phyloP scores from a whole-genome alignment of 2,329 filamentous ascomycete genomes.

The Ophiosphaerella herpotricha region DNA sequence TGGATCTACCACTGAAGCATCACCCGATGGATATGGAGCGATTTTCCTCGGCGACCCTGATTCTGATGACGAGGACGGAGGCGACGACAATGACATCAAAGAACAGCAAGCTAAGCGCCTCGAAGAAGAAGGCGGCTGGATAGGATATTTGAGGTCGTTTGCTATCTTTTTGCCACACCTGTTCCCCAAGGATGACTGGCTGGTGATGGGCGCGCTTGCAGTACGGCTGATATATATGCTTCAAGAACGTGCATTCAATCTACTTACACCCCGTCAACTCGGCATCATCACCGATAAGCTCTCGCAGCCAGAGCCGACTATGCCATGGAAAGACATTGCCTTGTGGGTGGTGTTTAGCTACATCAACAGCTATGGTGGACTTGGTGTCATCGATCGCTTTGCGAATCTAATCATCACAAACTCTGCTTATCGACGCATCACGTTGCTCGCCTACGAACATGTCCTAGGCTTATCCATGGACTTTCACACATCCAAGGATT shows the following conservation, averaged over 20 bases:
- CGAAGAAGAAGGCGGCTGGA: constrained; percentile 76
- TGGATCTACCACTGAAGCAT: constrained; percentile 45
- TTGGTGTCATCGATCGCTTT: constrained; percentile 56
- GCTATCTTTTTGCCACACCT: constrained; percentile 76
- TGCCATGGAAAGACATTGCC: constrained; percentile 60
- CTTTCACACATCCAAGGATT: constrained; percentile 69
- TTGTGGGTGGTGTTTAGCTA: constrained; percentile 56
- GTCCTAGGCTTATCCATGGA: constrained; percentile 72
- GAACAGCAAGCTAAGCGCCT: constrained; percentile 63
- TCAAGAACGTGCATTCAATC: constrained; percentile 71
- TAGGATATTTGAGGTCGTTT: constrained; percentile 76
- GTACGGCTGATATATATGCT: constrained; percentile 71
- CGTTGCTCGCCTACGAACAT: constrained; percentile 66
- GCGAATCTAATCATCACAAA: constrained; percentile 62
- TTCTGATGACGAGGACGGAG: constrained; percentile 56
- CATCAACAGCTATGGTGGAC: constrained; percentile 57
- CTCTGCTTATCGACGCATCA: constrained; percentile 62
- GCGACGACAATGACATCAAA: constrained; percentile 58
- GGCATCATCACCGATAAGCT: constrained; percentile 78
- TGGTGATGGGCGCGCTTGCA: constrained; percentile 69
- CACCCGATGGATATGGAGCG: constrained; percentile 41
- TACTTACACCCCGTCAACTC: constrained; percentile 80
- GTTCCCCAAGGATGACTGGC: constrained; percentile 70
- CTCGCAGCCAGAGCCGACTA: constrained; percentile 48
- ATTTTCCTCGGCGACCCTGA: constrained; percentile 42